phyloP scores from a whole-genome alignment of 257 asterid genomes.

The Penstemon eatonii region DNA sequence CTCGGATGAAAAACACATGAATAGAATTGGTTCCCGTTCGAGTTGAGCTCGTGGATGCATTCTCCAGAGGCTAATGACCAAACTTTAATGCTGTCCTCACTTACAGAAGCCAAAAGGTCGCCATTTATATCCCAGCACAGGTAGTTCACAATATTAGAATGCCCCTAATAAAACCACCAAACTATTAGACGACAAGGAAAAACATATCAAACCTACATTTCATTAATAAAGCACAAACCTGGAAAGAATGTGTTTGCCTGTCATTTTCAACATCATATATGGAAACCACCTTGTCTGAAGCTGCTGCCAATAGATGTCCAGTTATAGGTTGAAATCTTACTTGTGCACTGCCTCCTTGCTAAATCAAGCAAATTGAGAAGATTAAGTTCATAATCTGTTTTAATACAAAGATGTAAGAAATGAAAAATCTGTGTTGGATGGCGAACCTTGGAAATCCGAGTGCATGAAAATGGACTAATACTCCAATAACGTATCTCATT shows the following conservation, averaged over 20 bases:
- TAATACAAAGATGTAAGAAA: constrained; percentile 1
- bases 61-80: constrained; percentile 88
- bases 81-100: constrained; percentile 89
- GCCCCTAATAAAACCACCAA: constrained; percentile 59
- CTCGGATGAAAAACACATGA: constrained; percentile 96
- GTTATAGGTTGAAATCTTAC: constrained; percentile 91
- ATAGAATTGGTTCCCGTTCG: constrained; percentile 77
- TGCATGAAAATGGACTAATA: constrained; percentile 60
- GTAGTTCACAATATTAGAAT: constrained; percentile 75
- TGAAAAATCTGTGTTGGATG: not conserved
- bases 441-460: constrained; percentile 74
- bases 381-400: constrained; percentile 9
- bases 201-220: not conserved
- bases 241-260: constrained; percentile 81
- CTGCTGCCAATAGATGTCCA: constrained; percentile 90
- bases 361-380: constrained; percentile 21
- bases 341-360: constrained; percentile 98
- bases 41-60: constrained; percentile 77
- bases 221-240: constrained; percentile 47
- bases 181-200: constrained; percentile 9
- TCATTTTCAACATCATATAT: constrained; percentile 88
- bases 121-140: constrained; percentile 96
- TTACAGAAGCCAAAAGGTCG: constrained; percentile 84
- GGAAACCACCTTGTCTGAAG: constrained; percentile 85
- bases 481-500: constrained; percentile 83